These are phyloP conservation scores for Phialophora expanda DNA, from an alignment of 2,329 filamentous ascomycete species.

Conservation along the genomic window DNA sequence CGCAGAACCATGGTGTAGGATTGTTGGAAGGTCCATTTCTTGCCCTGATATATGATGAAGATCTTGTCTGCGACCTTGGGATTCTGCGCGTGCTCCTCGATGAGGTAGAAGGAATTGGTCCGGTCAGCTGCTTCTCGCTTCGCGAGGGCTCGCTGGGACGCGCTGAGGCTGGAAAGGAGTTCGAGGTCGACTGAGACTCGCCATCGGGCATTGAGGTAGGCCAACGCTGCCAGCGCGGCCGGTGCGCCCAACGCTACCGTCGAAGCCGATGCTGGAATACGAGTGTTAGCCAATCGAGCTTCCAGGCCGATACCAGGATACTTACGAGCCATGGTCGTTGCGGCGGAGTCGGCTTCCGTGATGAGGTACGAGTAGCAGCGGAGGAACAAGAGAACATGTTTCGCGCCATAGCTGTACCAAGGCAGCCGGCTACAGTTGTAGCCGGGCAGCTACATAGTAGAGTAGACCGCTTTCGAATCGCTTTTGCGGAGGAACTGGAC, in stretches of 20 bases:
- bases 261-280: slow-evolving; percentile 10
- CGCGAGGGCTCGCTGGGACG: slow-evolving; percentile 51
- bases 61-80: slow-evolving; percentile 56
- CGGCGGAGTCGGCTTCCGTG: not conserved
- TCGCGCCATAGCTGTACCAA: not conserved
- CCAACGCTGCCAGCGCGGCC: slow-evolving; percentile 68
- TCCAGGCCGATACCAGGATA: not conserved
- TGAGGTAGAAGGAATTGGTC: slow-evolving; percentile 73
- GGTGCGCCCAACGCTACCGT: slow-evolving; percentile 25
- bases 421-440: not conserved
- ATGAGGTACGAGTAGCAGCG: not conserved
- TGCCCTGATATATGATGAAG: slow-evolving; percentile 72
- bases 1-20: slow-evolving; percentile 72
- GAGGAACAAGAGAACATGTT: not conserved
- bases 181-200: slow-evolving; percentile 67
- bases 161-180: slow-evolving; percentile 62
- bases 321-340: slow-evolving; percentile 14
- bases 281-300: slow-evolving; percentile 3
- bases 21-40: slow-evolving; percentile 74
- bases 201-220: slow-evolving; percentile 77
- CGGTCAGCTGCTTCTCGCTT: slow-evolving; percentile 61
- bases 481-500: not conserved
- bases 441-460: not conserved
- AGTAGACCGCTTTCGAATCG: not conserved
- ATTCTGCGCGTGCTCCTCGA: slow-evolving; percentile 70